phyloP scores from a whole-genome alignment of 2,329 filamentous ascomycete species.

The Rasamsonia emersonii region DNA sequence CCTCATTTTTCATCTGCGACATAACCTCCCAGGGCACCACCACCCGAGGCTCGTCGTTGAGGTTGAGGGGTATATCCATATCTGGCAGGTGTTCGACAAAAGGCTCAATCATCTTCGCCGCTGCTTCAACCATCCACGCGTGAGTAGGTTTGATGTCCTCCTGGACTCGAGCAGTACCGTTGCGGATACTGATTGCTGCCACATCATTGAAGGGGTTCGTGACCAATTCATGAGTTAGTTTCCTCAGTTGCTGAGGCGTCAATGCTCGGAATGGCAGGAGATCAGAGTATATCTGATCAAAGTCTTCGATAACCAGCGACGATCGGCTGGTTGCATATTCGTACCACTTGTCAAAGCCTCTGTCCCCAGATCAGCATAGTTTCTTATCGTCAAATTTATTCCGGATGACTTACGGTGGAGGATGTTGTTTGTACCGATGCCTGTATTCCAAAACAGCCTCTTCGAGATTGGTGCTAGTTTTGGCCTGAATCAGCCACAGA shows the following conservation, averaged over 20 bases:
- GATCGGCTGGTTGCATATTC: constrained; percentile 44
- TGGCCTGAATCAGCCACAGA: constrained; percentile 41
- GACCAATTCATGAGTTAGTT: constrained; percentile 44
- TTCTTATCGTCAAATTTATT: background rate
- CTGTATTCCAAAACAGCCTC: constrained; percentile 46
- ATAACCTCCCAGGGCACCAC: constrained; percentile 43
- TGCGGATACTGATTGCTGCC: constrained; percentile 48
- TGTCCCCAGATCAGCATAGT: constrained; percentile 12
- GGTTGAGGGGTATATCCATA: constrained; percentile 55
- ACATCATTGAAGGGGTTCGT: constrained; percentile 48
- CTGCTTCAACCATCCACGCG: constrained; percentile 50
- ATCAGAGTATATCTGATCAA: constrained; percentile 50
- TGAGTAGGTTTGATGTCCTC: constrained; percentile 47
- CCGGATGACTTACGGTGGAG: constrained; percentile 44
- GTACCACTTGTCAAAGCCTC: constrained; percentile 53
- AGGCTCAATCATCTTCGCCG: constrained; percentile 44
- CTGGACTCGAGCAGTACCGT: constrained; percentile 43
- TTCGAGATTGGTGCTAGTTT: constrained; percentile 38
- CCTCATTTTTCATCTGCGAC: constrained; percentile 25
- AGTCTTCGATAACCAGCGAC: constrained; percentile 51
- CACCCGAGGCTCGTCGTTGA: constrained; percentile 53
- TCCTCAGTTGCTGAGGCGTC: constrained; percentile 42
- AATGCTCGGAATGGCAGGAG: constrained; percentile 49
- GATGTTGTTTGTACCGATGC: constrained; percentile 44
- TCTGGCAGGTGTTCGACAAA: constrained; percentile 50